These are phyloP conservation scores for Phytophthora brassicae DNA, from an alignment of 352 stramenopile species.

Conservation along the genomic window DNA sequence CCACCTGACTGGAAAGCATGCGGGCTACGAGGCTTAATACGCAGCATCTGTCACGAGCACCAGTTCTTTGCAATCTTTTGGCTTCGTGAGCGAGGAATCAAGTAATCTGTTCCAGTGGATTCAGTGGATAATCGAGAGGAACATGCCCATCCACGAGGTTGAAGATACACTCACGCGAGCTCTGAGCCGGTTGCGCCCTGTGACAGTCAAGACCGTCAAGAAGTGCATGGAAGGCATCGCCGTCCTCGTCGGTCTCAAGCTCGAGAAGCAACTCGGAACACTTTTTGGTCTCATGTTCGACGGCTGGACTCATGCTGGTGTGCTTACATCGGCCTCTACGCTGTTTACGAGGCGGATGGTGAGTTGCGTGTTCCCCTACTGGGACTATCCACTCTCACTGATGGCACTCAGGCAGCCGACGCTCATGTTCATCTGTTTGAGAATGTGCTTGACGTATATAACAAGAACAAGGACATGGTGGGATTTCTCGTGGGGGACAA, in stretches of 20 bases:
- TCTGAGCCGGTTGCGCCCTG: conserved; percentile 13
- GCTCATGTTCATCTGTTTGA: conserved; percentile 12
- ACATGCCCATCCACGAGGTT: conserved; percentile 12
- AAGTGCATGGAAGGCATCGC: conserved; percentile 17
- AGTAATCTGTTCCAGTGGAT: conserved; percentile 17
- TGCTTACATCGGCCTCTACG: conserved; percentile 13
- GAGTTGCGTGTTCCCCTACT: conserved; percentile 5
- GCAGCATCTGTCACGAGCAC: too few species aligned
- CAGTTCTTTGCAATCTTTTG: not conserved
- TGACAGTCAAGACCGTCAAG: conserved; percentile 10
- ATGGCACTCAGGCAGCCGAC: conserved; percentile 13
- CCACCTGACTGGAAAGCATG: conserved; percentile 6
- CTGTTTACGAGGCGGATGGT: conserved; percentile 8
- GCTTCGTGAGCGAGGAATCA: not conserved
- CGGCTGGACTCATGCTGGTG: conserved; percentile 9
- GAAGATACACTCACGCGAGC: not conserved
- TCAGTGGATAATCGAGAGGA: conserved; percentile 7
- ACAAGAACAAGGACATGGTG: conserved; percentile 14
- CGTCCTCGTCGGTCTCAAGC: not conserved
- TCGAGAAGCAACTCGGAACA: conserved; percentile 1
- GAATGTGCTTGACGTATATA: conserved; percentile 10
- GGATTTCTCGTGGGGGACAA: conserved; percentile 28
- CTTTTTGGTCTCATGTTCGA: conserved; percentile 23
- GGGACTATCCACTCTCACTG: not conserved
- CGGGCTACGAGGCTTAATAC: not conserved